Conservation (phyloP, 2,329 filamentous ascomycete species). For the Dactylella cylindrospora region DNA sequence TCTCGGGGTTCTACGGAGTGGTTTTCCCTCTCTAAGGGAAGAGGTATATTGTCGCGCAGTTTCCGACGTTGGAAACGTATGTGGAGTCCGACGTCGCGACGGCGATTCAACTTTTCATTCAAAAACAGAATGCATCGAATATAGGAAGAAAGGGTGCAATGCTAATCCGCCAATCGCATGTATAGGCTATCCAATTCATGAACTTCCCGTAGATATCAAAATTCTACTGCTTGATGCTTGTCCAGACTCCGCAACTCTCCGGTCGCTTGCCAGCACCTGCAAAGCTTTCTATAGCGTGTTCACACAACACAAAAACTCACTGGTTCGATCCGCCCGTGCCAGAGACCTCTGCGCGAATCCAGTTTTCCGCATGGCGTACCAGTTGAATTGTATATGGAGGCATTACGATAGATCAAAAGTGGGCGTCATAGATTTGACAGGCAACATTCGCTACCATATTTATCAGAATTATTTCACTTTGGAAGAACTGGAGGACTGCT, state of each 20-base stretch:
- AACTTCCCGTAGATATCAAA: slow-evolving; percentile 12
- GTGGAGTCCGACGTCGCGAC: too few species aligned
- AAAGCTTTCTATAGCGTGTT: slow-evolving; percentile 5
- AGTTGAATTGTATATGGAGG: slow-evolving; percentile 1
- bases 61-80: background rate
- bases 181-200: background rate
- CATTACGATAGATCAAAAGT: background rate
- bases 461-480: background rate
- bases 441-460: background rate
- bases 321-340: background rate
- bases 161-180: background rate
- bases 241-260: background rate
- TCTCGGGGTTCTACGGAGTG: background rate
- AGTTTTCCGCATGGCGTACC: background rate
- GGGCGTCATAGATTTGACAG: too few species aligned
- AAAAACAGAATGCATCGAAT: too few species aligned
- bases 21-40: background rate
- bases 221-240: background rate
- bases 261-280: slow-evolving; percentile 5
- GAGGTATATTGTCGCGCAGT: background rate
- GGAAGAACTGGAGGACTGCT: background rate
- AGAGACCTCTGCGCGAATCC: background rate
- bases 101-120: too few species aligned
- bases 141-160: too few species aligned
- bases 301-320: background rate